Evolutionary conservation across 768 basidiomycete species (phyloP).

Genomic region (Tylopilus balloui): DNA sequence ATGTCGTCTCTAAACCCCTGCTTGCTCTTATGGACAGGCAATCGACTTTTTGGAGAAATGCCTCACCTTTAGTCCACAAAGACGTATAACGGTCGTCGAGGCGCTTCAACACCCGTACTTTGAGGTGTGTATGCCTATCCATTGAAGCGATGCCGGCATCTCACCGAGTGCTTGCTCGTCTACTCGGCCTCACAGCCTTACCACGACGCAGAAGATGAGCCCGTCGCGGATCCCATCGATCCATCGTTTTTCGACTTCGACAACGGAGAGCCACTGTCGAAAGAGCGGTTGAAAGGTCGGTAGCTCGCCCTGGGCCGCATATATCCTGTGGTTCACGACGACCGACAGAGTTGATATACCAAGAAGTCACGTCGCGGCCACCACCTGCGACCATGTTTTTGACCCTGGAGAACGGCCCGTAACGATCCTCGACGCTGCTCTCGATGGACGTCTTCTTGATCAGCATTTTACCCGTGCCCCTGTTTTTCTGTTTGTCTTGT

Average conservation of each 20-base stretch:
- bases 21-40: slow-evolving; percentile 47
- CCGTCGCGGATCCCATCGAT: slow-evolving; percentile 68
- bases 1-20: background rate
- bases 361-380: slow-evolving; percentile 39
- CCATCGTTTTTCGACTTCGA: slow-evolving; percentile 85
- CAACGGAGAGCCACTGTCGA: slow-evolving; percentile 56
- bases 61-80: slow-evolving; percentile 80
- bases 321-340: background rate
- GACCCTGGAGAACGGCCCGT: slow-evolving; percentile 11
- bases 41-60: slow-evolving; percentile 77
- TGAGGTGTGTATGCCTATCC: slow-evolving; percentile 43
- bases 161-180: too few relatives aligned
- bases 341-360: slow-evolving; percentile 42
- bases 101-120: slow-evolving; percentile 89
- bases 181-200: slow-evolving; percentile 46
- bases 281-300: slow-evolving; percentile 67
- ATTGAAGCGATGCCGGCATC: background rate
- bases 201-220: slow-evolving; percentile 88
- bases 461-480: too few relatives aligned
- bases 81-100: slow-evolving; percentile 83
- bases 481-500: too few relatives aligned
- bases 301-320: background rate
- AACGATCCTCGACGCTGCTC: too few relatives aligned
- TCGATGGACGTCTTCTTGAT: background rate
- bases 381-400: slow-evolving; percentile 17